Evolutionary conservation across 306 rosid species (phyloP).

Genomic region (Gastrolobium bilobum): DNA sequence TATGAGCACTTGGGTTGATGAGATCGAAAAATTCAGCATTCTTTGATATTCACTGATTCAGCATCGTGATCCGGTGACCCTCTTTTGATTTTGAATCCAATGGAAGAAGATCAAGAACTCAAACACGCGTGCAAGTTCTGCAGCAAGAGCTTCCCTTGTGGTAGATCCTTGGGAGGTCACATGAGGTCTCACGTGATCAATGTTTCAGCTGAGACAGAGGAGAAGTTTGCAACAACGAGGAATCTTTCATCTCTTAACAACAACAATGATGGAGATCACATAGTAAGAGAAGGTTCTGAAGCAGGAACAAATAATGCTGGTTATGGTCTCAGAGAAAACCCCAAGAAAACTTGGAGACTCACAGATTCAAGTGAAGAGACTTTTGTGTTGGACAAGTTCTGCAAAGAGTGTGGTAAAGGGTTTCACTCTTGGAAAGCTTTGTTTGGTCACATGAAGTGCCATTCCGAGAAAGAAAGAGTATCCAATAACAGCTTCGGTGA

Average conservation of each 20-base stretch:
- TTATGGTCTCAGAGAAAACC: slow-evolving; percentile 69
- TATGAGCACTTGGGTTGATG: slow-evolving; percentile 45
- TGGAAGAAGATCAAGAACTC: slow-evolving; percentile 56
- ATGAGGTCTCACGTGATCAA: slow-evolving; percentile 72
- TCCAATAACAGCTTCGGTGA: slow-evolving; percentile 50
- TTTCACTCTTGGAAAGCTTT: slow-evolving; percentile 73
- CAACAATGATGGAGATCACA: no score
- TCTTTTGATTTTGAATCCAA: slow-evolving; percentile 27
- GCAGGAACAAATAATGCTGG: no score
- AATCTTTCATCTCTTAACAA: slow-evolving; percentile 34
- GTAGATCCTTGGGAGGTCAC: slow-evolving; percentile 82
- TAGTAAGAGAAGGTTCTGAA: background rate
- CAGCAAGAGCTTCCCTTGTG: slow-evolving; percentile 66
- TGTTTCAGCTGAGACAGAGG: slow-evolving; percentile 41
- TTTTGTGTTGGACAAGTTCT: slow-evolving; percentile 48
- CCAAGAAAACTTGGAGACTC: slow-evolving; percentile 65
- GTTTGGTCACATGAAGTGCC: slow-evolving; percentile 74
- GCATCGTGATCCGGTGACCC: background rate
- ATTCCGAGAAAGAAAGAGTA: slow-evolving; percentile 59
- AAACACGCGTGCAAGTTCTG: slow-evolving; percentile 70
- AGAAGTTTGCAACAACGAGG: slow-evolving; percentile 38
- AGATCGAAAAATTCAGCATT: slow-evolving; percentile 46
- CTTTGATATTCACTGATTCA: slow-evolving; percentile 31
- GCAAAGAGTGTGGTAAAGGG: slow-evolving; percentile 70
- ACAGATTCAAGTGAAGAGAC: slow-evolving; percentile 50